A percentile compares a stretch with the other conserved stretches of the same genome.
phyloP scores from a whole-genome alignment of 306 rosid species.

The Styphnolobium japonicum region DNA sequence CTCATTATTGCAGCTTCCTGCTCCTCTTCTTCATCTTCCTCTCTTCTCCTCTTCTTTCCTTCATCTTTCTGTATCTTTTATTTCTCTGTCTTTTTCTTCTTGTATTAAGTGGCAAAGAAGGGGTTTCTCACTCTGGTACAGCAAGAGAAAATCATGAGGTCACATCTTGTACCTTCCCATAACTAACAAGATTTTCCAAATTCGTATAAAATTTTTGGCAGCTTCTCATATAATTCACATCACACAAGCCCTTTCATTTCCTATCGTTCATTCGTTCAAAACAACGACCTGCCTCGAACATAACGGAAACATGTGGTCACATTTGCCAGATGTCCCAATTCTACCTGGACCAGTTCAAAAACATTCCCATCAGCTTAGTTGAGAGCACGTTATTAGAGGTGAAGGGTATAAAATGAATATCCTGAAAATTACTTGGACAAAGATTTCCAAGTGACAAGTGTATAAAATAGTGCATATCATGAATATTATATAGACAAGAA shows the following conservation, averaged over 20 bases:
- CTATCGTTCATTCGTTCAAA: neutral
- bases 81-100: neutral
- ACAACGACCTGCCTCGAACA: neutral
- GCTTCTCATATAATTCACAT: neutral
- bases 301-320: neutral
- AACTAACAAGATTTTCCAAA: neutral
- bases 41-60: neutral
- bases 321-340: neutral
- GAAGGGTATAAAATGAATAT: neutral
- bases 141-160: neutral
- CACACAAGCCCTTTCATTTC: too few species aligned
- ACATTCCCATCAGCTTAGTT: neutral
- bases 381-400: too few species aligned
- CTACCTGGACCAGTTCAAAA: neutral
- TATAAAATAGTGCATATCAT: neutral
- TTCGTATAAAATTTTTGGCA: neutral
- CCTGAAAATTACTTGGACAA: neutral
- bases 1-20: neutral
- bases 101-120: neutral
- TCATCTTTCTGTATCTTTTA: neutral
- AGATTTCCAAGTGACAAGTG: neutral
- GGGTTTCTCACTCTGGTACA: neutral
- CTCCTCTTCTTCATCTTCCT: neutral
- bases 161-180: neutral
- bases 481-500: neutral